phyloP scores from a whole-genome alignment of 441 rosid genomes.

The Brassica balearica region DNA sequence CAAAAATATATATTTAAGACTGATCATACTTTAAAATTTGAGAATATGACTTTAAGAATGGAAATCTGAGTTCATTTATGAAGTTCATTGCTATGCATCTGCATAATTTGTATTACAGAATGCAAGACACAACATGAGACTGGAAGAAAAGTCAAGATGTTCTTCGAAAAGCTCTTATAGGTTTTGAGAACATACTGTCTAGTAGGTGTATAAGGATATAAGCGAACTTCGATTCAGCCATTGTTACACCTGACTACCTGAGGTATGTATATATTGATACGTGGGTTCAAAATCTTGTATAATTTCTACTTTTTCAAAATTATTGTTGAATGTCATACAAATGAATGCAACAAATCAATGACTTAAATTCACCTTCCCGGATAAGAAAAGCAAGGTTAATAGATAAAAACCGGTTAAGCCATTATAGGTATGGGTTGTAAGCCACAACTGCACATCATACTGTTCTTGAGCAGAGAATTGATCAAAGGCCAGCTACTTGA shows the following conservation, averaged over 20 bases:
- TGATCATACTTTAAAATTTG: no score
- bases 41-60: background rate
- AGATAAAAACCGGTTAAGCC: background rate
- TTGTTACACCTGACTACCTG: no score
- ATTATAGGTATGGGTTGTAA: background rate
- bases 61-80: background rate
- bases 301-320: no score
- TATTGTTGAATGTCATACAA: background rate
- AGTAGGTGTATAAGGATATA: background rate
- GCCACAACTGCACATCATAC: background rate
- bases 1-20: background rate
- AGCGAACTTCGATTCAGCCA: background rate
- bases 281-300: background rate
- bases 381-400: background rate
- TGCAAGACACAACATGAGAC: background rate
- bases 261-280: background rate
- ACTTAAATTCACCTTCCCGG: no score
- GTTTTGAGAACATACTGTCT: background rate
- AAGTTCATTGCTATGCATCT: background rate
- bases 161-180: background rate
- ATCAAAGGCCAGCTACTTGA: conserved; percentile 34
- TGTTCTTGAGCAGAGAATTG: conserved; percentile 24
- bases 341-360: background rate
- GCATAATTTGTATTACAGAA: background rate
- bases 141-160: background rate